Conservation (phyloP, 2,329 filamentous ascomycete genomes). For the Beauveria bassiana region DNA sequence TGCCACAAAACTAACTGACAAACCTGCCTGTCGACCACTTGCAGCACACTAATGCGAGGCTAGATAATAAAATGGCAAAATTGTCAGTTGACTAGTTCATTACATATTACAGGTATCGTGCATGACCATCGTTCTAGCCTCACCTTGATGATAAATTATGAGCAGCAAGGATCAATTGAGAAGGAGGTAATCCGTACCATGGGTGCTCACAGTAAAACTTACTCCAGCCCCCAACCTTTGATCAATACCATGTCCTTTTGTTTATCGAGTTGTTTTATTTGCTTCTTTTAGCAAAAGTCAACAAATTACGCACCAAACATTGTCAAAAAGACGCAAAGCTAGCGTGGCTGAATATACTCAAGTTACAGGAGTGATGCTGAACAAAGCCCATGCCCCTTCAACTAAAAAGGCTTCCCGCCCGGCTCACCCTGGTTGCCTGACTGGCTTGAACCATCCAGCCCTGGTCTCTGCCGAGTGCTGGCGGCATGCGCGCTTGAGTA, state of each 20-base stretch:
- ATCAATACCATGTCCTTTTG: not conserved
- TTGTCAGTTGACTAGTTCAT: not conserved
- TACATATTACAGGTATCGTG: not conserved
- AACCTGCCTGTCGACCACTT: not conserved
- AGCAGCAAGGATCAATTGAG: not conserved
- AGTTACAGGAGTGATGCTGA: not conserved
- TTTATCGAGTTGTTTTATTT: not conserved
- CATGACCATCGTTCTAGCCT: not conserved
- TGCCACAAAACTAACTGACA: not conserved
- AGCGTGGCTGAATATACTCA: not conserved
- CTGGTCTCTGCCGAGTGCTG: not conserved
- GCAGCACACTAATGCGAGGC: slow-evolving; percentile 9
- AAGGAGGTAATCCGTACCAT: not conserved
- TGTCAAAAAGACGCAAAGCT: not conserved
- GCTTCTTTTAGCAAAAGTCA: not conserved
- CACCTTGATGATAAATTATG: not conserved
- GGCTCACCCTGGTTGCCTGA: not conserved
- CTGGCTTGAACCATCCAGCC: not conserved
- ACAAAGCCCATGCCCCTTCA: not conserved
- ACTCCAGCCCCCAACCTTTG: too few relatives aligned
- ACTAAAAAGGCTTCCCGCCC: not conserved
- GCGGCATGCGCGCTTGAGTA: slow-evolving; percentile 2
- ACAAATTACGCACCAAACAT: not conserved
- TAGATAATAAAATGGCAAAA: not conserved
- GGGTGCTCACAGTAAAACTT: too few relatives aligned